Base-by-base conservation (phyloP, 1,284 basidiomycete species). In the Sporisorium iseilematis-ciliati region DNA sequence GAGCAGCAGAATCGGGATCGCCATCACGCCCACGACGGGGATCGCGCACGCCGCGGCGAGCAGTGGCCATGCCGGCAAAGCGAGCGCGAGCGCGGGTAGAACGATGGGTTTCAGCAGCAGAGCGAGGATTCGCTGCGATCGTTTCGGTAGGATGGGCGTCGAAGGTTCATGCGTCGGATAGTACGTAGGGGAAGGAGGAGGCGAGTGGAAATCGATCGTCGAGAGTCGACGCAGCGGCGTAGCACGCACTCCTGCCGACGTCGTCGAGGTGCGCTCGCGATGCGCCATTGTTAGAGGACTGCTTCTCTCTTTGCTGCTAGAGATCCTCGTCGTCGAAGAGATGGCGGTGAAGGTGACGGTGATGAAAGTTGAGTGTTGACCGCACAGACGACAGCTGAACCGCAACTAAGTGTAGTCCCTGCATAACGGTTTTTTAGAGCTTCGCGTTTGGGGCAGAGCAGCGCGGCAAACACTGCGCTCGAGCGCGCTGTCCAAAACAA, bases 1-100 rank as follows among this genome's bases (percentile, higher is more conserved):
- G 40, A 82, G 54, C 12, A 81, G 73, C 20, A 85, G 79, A 49
- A 86, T 72, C n/a, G 83, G 75, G 40, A 85, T 78, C 45, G 84
- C 79, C 73, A 80, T 67, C 21, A 82, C 73, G 38, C 78, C 78
- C 38, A 82, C 64, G 35, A 82, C 52, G 29, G 81, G 81, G 12
- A 82, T 70, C 20, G 77, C 70, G 43, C 78, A 83, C 18, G 73
- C 63, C 4, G 78, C 43, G 10, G 70, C 77, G 51, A 83, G 68
- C 4, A 82, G 25, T 23, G 79, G 80, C 81, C 81, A 83, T 45
- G 65, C 60, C 21, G 79, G 80, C 14, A 82, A 31, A 12, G 77
- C 81, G 25, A 81, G 41, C 2, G 60, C 62, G 26, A 82, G 67
- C 18, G 75, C 57, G 12, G 81, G 81, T 7, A 81, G 41, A 2